Conservation (phyloP, 1,139 yeast species). For the Candida labiduridarum region DNA sequence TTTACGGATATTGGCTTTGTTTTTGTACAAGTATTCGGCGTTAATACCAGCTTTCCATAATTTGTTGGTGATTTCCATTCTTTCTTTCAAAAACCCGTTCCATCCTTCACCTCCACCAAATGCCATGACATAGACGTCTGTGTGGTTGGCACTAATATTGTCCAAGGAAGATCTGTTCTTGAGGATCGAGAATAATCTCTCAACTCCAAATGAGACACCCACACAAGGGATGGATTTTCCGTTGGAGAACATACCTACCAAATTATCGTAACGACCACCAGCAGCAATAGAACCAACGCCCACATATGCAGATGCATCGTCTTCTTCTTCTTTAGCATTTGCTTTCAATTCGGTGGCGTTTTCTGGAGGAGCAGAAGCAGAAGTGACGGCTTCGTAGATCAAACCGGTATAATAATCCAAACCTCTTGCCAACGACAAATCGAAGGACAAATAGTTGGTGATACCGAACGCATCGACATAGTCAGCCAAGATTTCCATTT, state of each 20-base stretch:
- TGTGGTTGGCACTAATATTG: slow-evolving; percentile 74
- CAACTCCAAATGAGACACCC: slow-evolving; percentile 95
- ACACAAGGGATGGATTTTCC: slow-evolving; percentile 96
- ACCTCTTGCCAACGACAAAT: slow-evolving; percentile 94
- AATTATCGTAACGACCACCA: slow-evolving; percentile 96
- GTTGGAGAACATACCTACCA: slow-evolving; percentile 95
- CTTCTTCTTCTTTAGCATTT: slow-evolving; percentile 58
- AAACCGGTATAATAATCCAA: slow-evolving; percentile 96
- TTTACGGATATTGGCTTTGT: slow-evolving; percentile 90
- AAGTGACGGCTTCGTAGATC: slow-evolving; percentile 93
- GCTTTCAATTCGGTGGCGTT: slow-evolving; percentile 69
- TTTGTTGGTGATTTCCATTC: slow-evolving; percentile 80
- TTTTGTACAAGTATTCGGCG: slow-evolving; percentile 86
- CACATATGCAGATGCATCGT: slow-evolving; percentile 93
- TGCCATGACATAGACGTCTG: slow-evolving; percentile 95
- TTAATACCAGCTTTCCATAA: slow-evolving; percentile 90
- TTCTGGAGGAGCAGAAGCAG: slow-evolving; percentile 91
- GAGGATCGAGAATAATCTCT: slow-evolving; percentile 86
- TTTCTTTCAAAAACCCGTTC: slow-evolving; percentile 88
- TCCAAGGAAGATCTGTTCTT: slow-evolving; percentile 71
- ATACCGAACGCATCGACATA: slow-evolving; percentile 83
- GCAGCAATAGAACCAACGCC: slow-evolving; percentile 99
- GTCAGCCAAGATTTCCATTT: slow-evolving; percentile 72
- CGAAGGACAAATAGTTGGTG: slow-evolving; percentile 69
- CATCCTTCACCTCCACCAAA: slow-evolving; percentile 97